These are phyloP conservation scores for Russula virescens DNA, from an alignment of 768 basidiomycete genomes.

Conservation along the genomic window DNA sequence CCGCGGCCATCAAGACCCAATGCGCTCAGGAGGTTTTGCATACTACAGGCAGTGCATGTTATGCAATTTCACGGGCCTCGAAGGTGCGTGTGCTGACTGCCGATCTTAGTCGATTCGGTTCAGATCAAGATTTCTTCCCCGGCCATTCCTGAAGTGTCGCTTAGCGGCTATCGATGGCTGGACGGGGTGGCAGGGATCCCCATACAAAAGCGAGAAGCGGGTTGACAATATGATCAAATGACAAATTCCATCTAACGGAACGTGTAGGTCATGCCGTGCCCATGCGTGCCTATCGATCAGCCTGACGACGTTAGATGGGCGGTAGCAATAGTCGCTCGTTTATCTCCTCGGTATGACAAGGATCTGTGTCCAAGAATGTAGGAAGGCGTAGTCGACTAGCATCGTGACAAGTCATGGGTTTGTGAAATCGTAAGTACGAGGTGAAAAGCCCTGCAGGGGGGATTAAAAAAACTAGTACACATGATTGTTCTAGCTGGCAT, in stretches of 20 bases:
- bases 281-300: conserved; percentile 19
- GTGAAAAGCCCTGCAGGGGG: background rate
- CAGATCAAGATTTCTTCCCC: background rate
- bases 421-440: background rate
- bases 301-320: conserved; percentile 5
- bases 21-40: background rate
- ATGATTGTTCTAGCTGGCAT: background rate
- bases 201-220: background rate
- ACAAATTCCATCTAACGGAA: conserved; percentile 5
- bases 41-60: too few species aligned
- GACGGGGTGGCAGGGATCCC: background rate
- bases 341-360: conserved; percentile 1
- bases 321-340: background rate
- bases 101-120: background rate
- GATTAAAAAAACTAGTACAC: background rate
- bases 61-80: too few species aligned
- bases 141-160: background rate
- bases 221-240: background rate
- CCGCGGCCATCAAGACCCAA: background rate
- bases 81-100: too few species aligned
- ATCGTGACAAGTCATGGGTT: conserved; percentile 1
- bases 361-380: background rate
- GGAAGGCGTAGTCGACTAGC: background rate
- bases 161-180: background rate
- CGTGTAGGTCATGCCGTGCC: conserved; percentile 15